Conservation (phyloP, 495 filamentous ascomycete genomes). For the Podospora sp. region DNA sequence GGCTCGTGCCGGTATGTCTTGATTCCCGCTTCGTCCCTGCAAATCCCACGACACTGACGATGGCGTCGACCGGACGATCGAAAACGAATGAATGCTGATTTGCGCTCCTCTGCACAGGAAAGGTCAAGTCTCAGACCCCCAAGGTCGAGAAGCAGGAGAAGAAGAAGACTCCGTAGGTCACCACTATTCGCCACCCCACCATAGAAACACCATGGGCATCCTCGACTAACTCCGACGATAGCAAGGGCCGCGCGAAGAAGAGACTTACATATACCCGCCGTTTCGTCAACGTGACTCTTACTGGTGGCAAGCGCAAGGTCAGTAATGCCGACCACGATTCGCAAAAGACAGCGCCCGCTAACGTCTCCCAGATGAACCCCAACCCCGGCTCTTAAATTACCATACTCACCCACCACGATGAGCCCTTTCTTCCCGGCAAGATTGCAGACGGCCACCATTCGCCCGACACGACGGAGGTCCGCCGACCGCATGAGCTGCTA, state of each 20-base stretch:
- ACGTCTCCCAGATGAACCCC: conserved; percentile 51
- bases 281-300: conserved; percentile 99
- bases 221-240: conserved; percentile 26
- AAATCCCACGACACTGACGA: conserved; percentile 8
- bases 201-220: not conserved
- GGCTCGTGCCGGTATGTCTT: conserved; percentile 41
- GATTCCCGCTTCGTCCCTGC: not conserved
- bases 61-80: not conserved
- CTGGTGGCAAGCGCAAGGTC: conserved; percentile 99
- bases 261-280: conserved; percentile 94
- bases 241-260: conserved; percentile 98
- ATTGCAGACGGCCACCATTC: not conserved
- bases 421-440: conserved; percentile 21
- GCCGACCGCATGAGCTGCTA: not conserved
- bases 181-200: not conserved
- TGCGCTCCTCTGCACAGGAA: conserved; percentile 36
- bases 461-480: not conserved
- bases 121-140: conserved; percentile 55
- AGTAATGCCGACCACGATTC: conserved; percentile 12
- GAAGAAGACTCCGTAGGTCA: conserved; percentile 72
- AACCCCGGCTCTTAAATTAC: conserved; percentile 49
- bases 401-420: conserved; percentile 15
- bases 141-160: conserved; percentile 91
- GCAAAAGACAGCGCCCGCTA: conserved; percentile 1
- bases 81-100: not conserved